These are phyloP conservation scores for Telfairia occidentalis DNA, from an alignment of 331 rosid genomes.

Conservation along the genomic window DNA sequence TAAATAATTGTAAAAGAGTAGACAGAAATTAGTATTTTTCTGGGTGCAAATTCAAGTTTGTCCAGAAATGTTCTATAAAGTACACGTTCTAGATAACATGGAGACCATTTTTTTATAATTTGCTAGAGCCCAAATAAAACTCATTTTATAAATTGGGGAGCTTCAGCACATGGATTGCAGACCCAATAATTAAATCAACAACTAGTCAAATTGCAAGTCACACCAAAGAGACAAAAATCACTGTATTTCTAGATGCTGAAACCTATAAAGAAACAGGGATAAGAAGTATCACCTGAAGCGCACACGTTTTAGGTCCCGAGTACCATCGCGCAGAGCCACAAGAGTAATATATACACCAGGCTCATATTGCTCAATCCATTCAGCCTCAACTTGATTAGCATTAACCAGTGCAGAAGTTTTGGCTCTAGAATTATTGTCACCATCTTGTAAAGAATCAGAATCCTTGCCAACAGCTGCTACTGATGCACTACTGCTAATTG, in stretches of 20 bases:
- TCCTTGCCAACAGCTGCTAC: constrained; percentile 47
- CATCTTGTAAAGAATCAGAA: constrained; percentile 45
- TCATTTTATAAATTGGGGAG: not conserved
- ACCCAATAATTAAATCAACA: not conserved
- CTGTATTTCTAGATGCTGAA: constrained; percentile 4
- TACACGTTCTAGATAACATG: not conserved
- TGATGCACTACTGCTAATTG: constrained; percentile 29
- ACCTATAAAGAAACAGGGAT: constrained; percentile 8
- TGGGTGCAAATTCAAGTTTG: not conserved
- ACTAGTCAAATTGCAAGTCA: constrained; percentile 4
- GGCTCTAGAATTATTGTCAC: constrained; percentile 37
- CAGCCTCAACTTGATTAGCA: constrained; percentile 65
- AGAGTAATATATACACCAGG: constrained; percentile 97
- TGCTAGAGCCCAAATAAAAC: not conserved
- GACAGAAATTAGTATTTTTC: not conserved
- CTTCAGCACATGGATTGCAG: constrained; percentile 7
- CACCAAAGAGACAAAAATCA: not conserved
- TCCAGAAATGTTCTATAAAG: not conserved
- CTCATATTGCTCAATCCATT: constrained; percentile 95
- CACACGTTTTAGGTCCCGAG: constrained; percentile 90
- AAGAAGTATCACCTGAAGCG: constrained; percentile 69
- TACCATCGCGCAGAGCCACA: constrained; percentile 72
- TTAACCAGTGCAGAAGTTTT: constrained; percentile 24
- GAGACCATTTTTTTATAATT: not conserved
- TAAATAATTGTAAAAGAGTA: not conserved